Base-by-base conservation (phyloP, 805 yeast species). In the Saccharomycopsis vini region DNA sequence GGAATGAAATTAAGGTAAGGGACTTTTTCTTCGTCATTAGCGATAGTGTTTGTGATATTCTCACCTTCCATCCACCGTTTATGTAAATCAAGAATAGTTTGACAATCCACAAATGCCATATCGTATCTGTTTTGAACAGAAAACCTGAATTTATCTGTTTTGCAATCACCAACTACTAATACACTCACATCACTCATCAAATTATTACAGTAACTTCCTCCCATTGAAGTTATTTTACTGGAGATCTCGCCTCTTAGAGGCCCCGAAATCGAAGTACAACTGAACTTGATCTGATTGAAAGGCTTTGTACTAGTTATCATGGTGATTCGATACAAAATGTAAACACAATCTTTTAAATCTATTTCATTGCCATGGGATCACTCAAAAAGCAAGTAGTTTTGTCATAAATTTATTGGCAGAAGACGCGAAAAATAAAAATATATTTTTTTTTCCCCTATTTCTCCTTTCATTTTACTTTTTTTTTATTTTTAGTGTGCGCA, bases 31-130 rank as follows among this genome's bases (percentile, higher is more conserved):
- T 9, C 23, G 3, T 24, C 15, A 5, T 40, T 44, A 26, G 45
- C 43, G 20, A 59, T 45, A 34, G 57, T 56, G 6, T 64, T 54
- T 21, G 58, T 35, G 58, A 63, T 47, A 38, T 68, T 72, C 19
- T 66, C 69, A 26, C 81, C 83, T 19, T 61, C 53, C 10, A 67
- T 53, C 88, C 87, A 82, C 4, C 59, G 58, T 13, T 63, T 62
- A 52, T 77, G 68, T 9, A 77, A 50, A 18, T 56, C 58, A 19
- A 60, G 53, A 5, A 84, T 62, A 5, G 71, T 60, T 2, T 68
- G 66, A 0, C 77, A 71, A 10, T 61, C 56, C 15, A 85, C 56
- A 51, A 85, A 76, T 35, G 58, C 59, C 26, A 86, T 68, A 59
- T 83, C 89, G 40, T 63, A 61, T 22, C 59, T 52, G 16, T 54